Evolutionary conservation across 371 early-diverging fungal species (phyloP), one percentile per base, ranked within the genome.

Genomic region (Apophysomyces trapeziformis): DNA sequence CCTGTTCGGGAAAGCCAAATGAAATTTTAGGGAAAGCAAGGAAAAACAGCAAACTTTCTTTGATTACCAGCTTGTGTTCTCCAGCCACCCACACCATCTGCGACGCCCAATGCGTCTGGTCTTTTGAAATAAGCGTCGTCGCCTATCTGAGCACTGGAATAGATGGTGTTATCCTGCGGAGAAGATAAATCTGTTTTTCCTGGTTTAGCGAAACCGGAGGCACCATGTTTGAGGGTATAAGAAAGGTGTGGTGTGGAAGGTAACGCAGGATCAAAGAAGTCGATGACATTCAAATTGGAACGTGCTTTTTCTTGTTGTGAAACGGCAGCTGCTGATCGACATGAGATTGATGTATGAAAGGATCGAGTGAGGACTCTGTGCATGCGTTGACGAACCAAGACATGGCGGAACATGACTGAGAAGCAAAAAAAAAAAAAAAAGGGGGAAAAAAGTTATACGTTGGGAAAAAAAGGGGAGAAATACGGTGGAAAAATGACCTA

Each of bases 1-100:
- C 89, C 90, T 88, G 56, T n/a, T 57, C 38, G 35, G 45, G 56
- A 35, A 54, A 36, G 41, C 32, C 58, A 67, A 44, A 26, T 38
- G 16, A 60, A 59, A 47, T 16, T 45, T 18, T 32, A 61, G 37
- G 12, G 41, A 35, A 26, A 32, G 54, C 1, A 57, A 61, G 37
- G 12, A 54, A 35, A 26, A 32, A 60, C 4, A 57, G 7, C 16
- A 6, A 38, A 57, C 39, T 18, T 56, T 50, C 32, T 54, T 47
- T 38, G 56, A 44, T 62, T 74, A 74, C 79, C 79, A 41, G 69
- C 65, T 57, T 74, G 76, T 8, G 85, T 82, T 21, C 87, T 83
- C 93, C 93, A 93, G 8, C 93, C 93, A 62, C 94, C 93, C 7
- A 94, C 93, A 9, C 94, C 94, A 64, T 94, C 94, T 1, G 92